Conservation (phyloP, 176 grass and related monocot species). For the Phoenix roebelenii region DNA sequence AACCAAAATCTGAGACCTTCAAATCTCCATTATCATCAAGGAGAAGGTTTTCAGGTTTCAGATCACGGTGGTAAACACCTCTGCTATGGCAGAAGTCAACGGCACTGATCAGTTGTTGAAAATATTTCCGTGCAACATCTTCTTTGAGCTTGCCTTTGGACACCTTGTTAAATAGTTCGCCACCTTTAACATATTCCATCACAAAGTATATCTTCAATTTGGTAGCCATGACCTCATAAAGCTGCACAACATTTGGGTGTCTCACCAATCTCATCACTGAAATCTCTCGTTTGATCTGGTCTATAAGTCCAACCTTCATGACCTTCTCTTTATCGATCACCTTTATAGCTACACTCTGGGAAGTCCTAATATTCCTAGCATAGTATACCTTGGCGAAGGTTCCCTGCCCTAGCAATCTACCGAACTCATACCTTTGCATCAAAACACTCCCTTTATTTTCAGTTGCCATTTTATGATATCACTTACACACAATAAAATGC, state of each 20-base stretch:
- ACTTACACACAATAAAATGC: not conserved
- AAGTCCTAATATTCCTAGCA: constrained; percentile 46
- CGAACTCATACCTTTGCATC: constrained; percentile 70
- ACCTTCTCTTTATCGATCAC: constrained; percentile 93
- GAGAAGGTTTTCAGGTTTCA: constrained; percentile 89
- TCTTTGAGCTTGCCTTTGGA: constrained; percentile 67
- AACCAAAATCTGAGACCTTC: constrained; percentile 84
- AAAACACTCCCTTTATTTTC: constrained; percentile 63
- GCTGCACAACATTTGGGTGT: constrained; percentile 68
- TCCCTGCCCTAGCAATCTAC: constrained; percentile 70
- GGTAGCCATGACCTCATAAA: constrained; percentile 95
- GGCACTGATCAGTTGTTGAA: constrained; percentile 73
- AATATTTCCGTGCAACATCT: constrained; percentile 69
- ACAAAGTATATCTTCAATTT: constrained; percentile 94
- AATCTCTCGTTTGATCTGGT: constrained; percentile 83
- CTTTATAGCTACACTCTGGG: constrained; percentile 75
- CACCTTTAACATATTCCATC: constrained; percentile 68
- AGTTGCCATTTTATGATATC: constrained; percentile 30
- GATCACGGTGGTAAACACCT: constrained; percentile 72
- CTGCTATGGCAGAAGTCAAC: constrained; percentile 84
- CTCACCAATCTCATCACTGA: constrained; percentile 78
- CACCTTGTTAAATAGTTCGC: constrained; percentile 78
- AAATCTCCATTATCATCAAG: constrained; percentile 61
- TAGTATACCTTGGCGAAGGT: constrained; percentile 95
- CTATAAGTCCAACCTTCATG: constrained; percentile 57